Base-by-base conservation (phyloP, 1,139 yeast genomes). In the Trichomonascaceae sp. region DNA sequence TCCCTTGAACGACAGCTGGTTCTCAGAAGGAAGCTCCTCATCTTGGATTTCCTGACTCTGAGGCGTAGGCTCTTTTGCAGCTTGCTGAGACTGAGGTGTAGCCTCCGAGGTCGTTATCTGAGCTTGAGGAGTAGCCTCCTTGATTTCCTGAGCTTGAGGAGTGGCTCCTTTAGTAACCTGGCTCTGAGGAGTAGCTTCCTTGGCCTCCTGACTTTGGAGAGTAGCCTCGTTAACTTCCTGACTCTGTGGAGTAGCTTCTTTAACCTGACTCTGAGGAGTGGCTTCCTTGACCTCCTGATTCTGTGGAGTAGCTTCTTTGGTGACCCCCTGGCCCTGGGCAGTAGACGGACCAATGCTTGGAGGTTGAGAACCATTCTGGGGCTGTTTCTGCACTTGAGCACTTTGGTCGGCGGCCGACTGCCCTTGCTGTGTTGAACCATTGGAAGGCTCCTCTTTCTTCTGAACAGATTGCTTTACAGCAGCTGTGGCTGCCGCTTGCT, bases 31-130 rank as follows among this genome's bases (percentile, higher is more conserved):
- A 2, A 8, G 32, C 9, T 27, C 10, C 32, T 27, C 10, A 8
- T 3, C 32, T 10, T 27, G 3, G 32, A 27, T 7, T 12, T 27
- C 32, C 32, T 27, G 32, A 12, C 32, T 27, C 32, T 43, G 32
- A 45, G 48, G 46, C 5, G 51, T 13, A 30, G 56, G 17, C 15
- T 48, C 55, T 4, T 48, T 17, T 18, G 55, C 46, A 36, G 49
- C 52, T 15, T 50, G 41, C 43, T 45, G n/a, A 43, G 22, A 7
- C 27, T 22, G 32, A 45, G 48, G 48, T 8, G 51, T 15, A 30
- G 56, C n/a, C 13, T 47, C 55, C 9, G 47, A 13, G 18, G 51
- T 50, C 13, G 27, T n/a, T n/a, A 48, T 41, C 38, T 45, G 4
- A 43, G 20, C 45, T 8, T 22, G 27, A 22, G 27, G 27, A 4